Conservation (phyloP, 495 filamentous ascomycete genomes). For the Neurospora africana region DNA sequence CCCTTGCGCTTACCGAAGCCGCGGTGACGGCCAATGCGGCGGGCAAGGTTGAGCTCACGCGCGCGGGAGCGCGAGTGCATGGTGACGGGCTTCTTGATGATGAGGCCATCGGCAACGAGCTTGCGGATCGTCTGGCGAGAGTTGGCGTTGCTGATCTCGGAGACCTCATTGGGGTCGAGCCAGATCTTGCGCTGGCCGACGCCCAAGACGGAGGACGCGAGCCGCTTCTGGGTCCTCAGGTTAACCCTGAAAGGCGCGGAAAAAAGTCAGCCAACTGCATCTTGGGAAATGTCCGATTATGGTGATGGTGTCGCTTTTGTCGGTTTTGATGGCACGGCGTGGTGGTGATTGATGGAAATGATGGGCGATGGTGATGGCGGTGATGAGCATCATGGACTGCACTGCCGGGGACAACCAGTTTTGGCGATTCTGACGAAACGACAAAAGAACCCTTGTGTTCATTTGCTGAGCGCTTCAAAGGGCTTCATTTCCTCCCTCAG, state of each 20-base stretch:
- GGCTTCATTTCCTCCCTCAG: constrained; percentile 1
- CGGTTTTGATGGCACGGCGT: constrained; percentile 1
- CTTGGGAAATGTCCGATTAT: background rate
- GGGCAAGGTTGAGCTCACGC: constrained; percentile 79
- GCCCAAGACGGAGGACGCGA: constrained; percentile 93
- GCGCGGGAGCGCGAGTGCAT: constrained; percentile 98
- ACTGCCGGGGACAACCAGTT: background rate
- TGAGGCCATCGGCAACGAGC: constrained; percentile 98
- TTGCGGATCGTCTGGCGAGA: constrained; percentile 99
- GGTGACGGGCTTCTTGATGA: constrained; percentile 99
- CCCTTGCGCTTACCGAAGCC: constrained; percentile 99
- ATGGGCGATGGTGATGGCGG: constrained; percentile 1
- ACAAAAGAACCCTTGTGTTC: background rate
- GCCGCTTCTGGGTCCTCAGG: constrained; percentile 98
- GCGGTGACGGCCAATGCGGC: constrained; percentile 88
- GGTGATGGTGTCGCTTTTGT: background rate
- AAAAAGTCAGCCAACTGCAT: constrained; percentile 24
- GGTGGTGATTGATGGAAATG: constrained; percentile 4
- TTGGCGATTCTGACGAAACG: background rate
- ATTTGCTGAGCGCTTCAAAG: constrained; percentile 3
- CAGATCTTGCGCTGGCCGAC: constrained; percentile 99
- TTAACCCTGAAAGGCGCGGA: constrained; percentile 67
- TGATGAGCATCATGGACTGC: constrained; percentile 3
- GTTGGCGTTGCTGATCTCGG: constrained; percentile 99
- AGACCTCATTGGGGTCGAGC: constrained; percentile 99